Base-by-base conservation (phyloP, 805 yeast species). In the Scheffersomyces spartinae region DNA sequence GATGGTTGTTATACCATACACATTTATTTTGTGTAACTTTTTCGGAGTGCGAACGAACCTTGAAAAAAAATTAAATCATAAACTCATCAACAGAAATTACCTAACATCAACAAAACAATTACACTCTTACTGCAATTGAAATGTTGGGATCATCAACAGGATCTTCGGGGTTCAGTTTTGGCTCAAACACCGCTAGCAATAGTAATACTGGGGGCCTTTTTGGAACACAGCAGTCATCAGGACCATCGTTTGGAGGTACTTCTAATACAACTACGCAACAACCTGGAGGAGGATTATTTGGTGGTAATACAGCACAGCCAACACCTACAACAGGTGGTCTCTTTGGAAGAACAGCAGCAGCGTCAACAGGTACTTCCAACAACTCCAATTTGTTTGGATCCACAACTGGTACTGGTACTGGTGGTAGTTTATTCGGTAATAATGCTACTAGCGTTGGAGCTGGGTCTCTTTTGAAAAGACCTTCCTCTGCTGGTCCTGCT, bases 371-470 rank as follows among this genome's bases (percentile, higher is more conserved):
- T n/a, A n/a, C n/a, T n/a, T n/a, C 11, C 23, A 20, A 23, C 11
- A 9, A 18, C 26, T n/a, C 20, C 26, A 9, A 15, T 23, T 16
- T 11, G 26, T 14, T 16, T 17, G 9, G 18, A 14, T 7, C 13
- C 16, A 15, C 25, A 13, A 13, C 26, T 9, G 24, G 17, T 13
- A 30, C 32, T 11, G 31, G 33, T 11, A 33, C 38, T 15, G 36
- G 43, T 10, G 42, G 46, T 8, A 47, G 50, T 5, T 28, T 47
- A 25, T 47, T 46, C 38, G 55, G 55, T 6, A 28, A 28, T 20
- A 34, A 30, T 3, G 24, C 37, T 7, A 17, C 33, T 13, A 8
- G 29, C 31, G n/a, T 39, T 15, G 35, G 32, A 11, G 28, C 40
- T 18, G 32, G 44, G 9, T 52, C 54, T 6, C 44, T 53, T 5